Evolutionary conservation across 2,329 filamentous ascomycete genomes (phyloP), one percentile per base, ranked within the genome.

Genomic region (Lachnellula cervina): DNA sequence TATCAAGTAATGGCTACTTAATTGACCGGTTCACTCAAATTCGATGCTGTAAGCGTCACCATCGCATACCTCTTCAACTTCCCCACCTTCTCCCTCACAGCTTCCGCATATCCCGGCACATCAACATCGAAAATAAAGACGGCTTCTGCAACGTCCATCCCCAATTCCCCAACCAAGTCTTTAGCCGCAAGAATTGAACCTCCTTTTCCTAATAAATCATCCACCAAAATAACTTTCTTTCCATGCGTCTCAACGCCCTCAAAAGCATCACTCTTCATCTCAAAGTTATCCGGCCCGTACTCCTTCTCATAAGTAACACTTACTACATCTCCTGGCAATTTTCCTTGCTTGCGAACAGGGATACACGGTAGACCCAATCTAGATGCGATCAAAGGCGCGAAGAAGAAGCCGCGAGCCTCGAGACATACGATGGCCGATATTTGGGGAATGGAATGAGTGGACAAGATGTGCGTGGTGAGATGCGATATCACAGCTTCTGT

Each of bases 191-290:
- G 83, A 58, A 93, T 91, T 58, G 90, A 96, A 65, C 92, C 92
- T 74, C 92, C 92, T 61, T 92, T 97, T 54, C 93, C 93, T 75
- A 97, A 96, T 69, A 97, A 94, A 72, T 97, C 93, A 74, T 97
- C 93, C 25, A 97, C 89, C 64, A 97, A 80, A 57, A 97, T 77
- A 55, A 96, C 92, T 74, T 87, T 91, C 76, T 96, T 89, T 43
- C 90, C 91, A 43, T 81, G 79, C 75, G 87, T 85, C 69, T 96
- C 86, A 16, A 61, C 54, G 0, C 60, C 58, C 21, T 64, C 62
- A 51, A 64, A 64, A 43, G 87, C 86, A 71, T 87, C 90, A 64
- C 82, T 77, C 78, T 97, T 93, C 80, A 97, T 94, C 80, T 97
- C 89, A 77, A 97, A 97, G 70, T 86, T 85, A 72, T 97, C 93